Conservation (phyloP, 1,284 basidiomycete species). For the Grifola frondosa region DNA sequence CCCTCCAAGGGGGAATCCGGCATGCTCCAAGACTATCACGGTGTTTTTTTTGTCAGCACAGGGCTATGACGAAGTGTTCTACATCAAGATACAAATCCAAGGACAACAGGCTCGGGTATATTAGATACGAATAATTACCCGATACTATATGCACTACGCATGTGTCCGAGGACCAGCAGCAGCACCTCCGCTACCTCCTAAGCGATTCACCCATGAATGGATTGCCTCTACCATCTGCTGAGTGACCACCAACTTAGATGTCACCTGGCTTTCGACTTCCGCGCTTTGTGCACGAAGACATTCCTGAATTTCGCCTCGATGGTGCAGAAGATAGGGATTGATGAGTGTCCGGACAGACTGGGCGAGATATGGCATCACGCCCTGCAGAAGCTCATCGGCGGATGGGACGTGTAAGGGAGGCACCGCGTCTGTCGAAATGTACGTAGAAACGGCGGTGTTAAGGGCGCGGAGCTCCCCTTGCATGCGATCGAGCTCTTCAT, state of each 20-base stretch:
- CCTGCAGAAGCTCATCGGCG: conserved; percentile 8
- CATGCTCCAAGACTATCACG: too few relatives aligned
- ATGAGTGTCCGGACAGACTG: conserved; percentile 13
- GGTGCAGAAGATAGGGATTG: conserved; percentile 9
- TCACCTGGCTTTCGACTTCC: conserved; percentile 10
- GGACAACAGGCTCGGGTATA: too few relatives aligned
- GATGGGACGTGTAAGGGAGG: conserved; percentile 1
- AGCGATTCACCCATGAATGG: conserved; percentile 5
- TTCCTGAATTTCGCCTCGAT: conserved; percentile 11
- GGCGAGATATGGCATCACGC: conserved; percentile 9
- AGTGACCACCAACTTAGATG: conserved; percentile 12
- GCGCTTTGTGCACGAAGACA: conserved; percentile 8
- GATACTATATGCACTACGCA: not conserved
- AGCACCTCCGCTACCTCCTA: too few relatives aligned
- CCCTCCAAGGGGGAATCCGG: too few relatives aligned
- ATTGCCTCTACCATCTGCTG: conserved; percentile 10
- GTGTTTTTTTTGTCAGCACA: too few relatives aligned
- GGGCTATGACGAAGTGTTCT: too few relatives aligned
- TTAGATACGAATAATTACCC: conserved; percentile 2
- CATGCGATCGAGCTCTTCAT: conserved; percentile 13
- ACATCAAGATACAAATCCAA: too few relatives aligned
- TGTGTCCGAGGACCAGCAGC: too few relatives aligned
- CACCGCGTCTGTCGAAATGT: conserved; percentile 9
- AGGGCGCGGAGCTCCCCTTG: conserved; percentile 18
- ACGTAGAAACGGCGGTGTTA: conserved; percentile 17